Percentiles rank a stretch among this genome's conserved stretches.
Evolutionary conservation across 768 basidiomycete genomes (phyloP).

Genomic region (Macrolepiota dolichaula): DNA sequence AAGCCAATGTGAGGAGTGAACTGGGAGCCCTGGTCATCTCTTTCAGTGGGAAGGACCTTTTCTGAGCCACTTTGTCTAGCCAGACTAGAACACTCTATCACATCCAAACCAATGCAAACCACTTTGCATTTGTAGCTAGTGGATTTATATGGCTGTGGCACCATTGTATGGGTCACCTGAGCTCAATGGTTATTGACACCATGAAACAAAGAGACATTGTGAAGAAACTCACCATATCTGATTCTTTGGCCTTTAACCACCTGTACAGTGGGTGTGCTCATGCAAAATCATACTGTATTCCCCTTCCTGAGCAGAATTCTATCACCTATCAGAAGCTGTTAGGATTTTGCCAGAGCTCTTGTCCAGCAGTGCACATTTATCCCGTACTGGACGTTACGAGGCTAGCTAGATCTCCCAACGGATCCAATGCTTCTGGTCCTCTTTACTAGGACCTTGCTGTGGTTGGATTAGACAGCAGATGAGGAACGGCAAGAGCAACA

Average conservation of each 20-base stretch:
- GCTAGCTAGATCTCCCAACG: no score
- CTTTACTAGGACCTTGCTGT: no score
- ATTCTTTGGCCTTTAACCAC: constrained; percentile 10
- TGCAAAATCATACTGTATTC: constrained; percentile 21
- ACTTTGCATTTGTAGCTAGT: background rate
- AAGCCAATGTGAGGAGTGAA: constrained; percentile 8
- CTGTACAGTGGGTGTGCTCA: constrained; percentile 22
- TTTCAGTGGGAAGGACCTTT: background rate
- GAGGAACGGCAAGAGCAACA: no score
- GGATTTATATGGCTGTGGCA: constrained; percentile 19
- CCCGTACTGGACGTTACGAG: no score
- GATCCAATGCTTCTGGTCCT: no score
- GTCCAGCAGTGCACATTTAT: no score
- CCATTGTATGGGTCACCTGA: constrained; percentile 18
- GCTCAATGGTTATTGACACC: constrained; percentile 21
- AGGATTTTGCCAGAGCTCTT: no score
- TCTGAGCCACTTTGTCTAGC: background rate
- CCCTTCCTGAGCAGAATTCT: constrained; percentile 21
- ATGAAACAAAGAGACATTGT: constrained; percentile 21
- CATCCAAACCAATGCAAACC: background rate
- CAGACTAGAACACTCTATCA: background rate
- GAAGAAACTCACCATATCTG: constrained; percentile 19
- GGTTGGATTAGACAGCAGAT: no score
- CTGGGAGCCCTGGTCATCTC: background rate
- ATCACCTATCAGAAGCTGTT: no score